Evolutionary conservation across 768 basidiomycete genomes (phyloP).

Genomic region (Filobasidium floriforme): DNA sequence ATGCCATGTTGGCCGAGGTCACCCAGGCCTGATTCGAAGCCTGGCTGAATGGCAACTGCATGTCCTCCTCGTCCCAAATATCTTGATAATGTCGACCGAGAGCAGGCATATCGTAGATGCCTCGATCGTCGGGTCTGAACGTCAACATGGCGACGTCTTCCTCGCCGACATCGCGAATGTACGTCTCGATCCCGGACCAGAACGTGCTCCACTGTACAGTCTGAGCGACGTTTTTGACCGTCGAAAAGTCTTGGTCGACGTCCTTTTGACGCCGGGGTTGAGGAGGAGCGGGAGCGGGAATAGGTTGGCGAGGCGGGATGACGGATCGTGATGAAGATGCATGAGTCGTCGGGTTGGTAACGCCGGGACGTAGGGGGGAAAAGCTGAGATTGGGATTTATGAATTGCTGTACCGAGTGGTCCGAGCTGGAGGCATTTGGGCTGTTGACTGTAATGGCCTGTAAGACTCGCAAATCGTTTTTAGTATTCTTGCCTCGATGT

Average conservation of each 20-base stretch:
- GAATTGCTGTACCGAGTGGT: slow-evolving; percentile 20
- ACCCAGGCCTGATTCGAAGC: slow-evolving; percentile 1
- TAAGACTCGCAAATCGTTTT: background rate
- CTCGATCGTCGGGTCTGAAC: slow-evolving; percentile 74
- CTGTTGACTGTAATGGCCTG: too few species aligned
- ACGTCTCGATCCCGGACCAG: slow-evolving; percentile 80
- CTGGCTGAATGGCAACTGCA: slow-evolving; percentile 18
- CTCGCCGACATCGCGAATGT: slow-evolving; percentile 78
- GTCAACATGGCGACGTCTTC: slow-evolving; percentile 93
- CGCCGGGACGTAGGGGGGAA: slow-evolving; percentile 28
- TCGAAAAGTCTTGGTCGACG: slow-evolving; percentile 82
- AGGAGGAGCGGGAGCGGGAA: slow-evolving; percentile 40
- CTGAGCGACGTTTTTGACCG: slow-evolving; percentile 61
- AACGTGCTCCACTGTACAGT: slow-evolving; percentile 57
- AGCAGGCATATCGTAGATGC: slow-evolving; percentile 76
- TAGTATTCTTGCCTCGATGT: background rate
- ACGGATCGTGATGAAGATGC: slow-evolving; percentile 17
- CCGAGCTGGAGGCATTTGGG: background rate
- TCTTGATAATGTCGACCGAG: slow-evolving; percentile 82
- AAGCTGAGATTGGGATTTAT: slow-evolving; percentile 32
- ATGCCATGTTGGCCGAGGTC: background rate
- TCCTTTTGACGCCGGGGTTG: slow-evolving; percentile 55
- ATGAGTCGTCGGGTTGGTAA: background rate
- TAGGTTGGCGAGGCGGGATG: slow-evolving; percentile 37
- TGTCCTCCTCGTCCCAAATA: slow-evolving; percentile 90